Conservation (phyloP, 2,329 filamentous ascomycete genomes). For the Curvularia hawaiiensis region DNA sequence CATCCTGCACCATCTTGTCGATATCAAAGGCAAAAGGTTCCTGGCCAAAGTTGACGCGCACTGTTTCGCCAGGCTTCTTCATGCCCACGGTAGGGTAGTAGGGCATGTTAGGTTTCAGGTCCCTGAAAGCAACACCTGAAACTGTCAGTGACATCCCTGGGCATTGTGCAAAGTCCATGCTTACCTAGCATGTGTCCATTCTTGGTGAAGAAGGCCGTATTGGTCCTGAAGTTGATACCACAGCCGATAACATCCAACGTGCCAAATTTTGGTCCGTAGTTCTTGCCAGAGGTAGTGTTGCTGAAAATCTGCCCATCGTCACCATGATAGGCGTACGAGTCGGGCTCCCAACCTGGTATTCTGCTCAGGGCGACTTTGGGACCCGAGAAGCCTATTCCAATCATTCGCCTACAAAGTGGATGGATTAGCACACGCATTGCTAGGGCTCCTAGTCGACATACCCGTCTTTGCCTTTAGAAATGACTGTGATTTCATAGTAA, state of each 20-base stretch:
- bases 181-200: conserved; percentile 64
- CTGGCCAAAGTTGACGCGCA: conserved; percentile 68
- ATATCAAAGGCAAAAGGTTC: conserved; percentile 90
- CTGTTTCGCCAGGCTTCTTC: conserved; percentile 65
- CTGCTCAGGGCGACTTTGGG: conserved; percentile 63
- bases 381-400: conserved; percentile 66
- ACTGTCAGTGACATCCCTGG: conserved; percentile 17
- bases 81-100: conserved; percentile 69
- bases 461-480: conserved; percentile 71
- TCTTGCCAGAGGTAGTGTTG: conserved; percentile 61
- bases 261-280: conserved; percentile 65
- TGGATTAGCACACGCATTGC: conserved; percentile 25
- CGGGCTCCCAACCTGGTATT: conserved; percentile 68
- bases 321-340: conserved; percentile 70
- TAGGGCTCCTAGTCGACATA: conserved; percentile 51
- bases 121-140: conserved; percentile 71
- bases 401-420: conserved; percentile 47
- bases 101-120: conserved; percentile 66
- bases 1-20: conserved; percentile 70
- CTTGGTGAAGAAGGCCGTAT: conserved; percentile 68
- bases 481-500: conserved; percentile 80
- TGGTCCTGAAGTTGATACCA: conserved; percentile 67
- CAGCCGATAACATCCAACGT: conserved; percentile 67
- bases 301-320: conserved; percentile 69
- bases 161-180: conserved; percentile 14